Evolutionary conservation across 805 yeast genomes (phyloP).

Genomic region (Wickerhamiella vanderwaltii): DNA sequence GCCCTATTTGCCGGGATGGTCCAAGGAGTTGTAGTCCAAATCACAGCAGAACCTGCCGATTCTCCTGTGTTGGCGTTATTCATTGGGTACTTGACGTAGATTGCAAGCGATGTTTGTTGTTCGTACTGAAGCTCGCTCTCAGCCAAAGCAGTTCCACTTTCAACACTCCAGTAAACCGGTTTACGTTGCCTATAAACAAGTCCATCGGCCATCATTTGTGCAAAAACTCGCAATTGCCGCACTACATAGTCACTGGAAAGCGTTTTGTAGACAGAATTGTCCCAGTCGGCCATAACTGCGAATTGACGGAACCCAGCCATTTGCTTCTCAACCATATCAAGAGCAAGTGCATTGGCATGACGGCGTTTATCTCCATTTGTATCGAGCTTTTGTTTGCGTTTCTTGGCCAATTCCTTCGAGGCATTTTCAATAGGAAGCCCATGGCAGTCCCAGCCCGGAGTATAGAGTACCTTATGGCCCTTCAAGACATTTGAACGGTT

Average conservation of each 20-base stretch:
- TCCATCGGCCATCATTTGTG: conserved; percentile 48
- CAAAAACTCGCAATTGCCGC: conserved; percentile 61
- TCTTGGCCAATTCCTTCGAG: conserved; percentile 41
- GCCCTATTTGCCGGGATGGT: conserved; percentile 83
- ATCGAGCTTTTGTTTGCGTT: conserved; percentile 24
- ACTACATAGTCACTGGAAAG: conserved; percentile 59
- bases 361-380: conserved; percentile 43
- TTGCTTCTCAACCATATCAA: conserved; percentile 52
- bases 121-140: conserved; percentile 93
- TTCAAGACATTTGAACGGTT: conserved; percentile 53
- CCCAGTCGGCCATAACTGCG: conserved; percentile 79
- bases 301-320: conserved; percentile 48
- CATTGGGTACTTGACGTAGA: conserved; percentile 15
- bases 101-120: conserved; percentile 30
- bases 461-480: conserved; percentile 54
- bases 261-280: conserved; percentile 46
- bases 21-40: conserved; percentile 99
- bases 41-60: conserved; percentile 25
- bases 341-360: conserved; percentile 60
- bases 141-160: conserved; percentile 85
- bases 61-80: neutral
- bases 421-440: conserved; percentile 93
- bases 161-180: conserved; percentile 97
- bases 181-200: conserved; percentile 73
- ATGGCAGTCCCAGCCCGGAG: conserved; percentile 99